Percentiles rank a stretch among this genome's conserved stretches.
Evolutionary conservation across 345 rosid genomes (phyloP).

Genomic region (Citrus maxima): DNA sequence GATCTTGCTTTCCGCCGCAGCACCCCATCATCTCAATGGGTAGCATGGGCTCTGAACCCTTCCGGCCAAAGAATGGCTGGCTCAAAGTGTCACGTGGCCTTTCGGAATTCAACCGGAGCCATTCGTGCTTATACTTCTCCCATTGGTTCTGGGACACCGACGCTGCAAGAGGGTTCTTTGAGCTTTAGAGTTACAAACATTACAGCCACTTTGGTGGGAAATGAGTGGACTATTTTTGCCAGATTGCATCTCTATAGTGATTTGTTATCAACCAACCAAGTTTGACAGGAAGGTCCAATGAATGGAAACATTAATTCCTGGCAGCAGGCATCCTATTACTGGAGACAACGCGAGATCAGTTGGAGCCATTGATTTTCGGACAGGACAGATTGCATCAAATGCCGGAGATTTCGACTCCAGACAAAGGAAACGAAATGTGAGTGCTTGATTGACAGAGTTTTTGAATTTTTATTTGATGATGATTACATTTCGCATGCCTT

Average conservation of each 20-base stretch:
- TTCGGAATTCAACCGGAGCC: constrained; percentile 34
- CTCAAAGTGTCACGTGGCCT: constrained; percentile 59
- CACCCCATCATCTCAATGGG: constrained; percentile 32
- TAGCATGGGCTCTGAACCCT: constrained; percentile 74
- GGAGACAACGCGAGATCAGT: constrained; percentile 34
- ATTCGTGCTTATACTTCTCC: constrained; percentile 38
- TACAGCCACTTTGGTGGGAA: constrained; percentile 20
- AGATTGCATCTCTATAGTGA: no score
- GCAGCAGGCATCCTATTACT: not conserved
- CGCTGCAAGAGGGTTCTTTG: constrained; percentile 24
- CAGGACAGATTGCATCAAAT: constrained; percentile 36
- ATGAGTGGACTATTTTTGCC: constrained; percentile 32
- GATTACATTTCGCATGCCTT: not conserved
- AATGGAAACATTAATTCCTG: constrained; percentile 11
- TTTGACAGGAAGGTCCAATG: constrained; percentile 68
- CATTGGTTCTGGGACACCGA: not conserved
- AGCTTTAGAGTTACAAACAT: constrained; percentile 44
- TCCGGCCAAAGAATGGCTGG: constrained; percentile 32
- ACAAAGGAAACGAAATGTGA: constrained; percentile 58
- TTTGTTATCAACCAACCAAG: constrained; percentile 4
- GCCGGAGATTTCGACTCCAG: constrained; percentile 31
- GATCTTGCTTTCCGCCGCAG: constrained; percentile 57
- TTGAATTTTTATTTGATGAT: no score
- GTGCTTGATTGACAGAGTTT: constrained; percentile 9
- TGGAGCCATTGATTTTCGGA: constrained; percentile 34